These are phyloP conservation scores for Penicillium angulare DNA, from an alignment of 495 filamentous ascomycete species.

Conservation along the genomic window DNA sequence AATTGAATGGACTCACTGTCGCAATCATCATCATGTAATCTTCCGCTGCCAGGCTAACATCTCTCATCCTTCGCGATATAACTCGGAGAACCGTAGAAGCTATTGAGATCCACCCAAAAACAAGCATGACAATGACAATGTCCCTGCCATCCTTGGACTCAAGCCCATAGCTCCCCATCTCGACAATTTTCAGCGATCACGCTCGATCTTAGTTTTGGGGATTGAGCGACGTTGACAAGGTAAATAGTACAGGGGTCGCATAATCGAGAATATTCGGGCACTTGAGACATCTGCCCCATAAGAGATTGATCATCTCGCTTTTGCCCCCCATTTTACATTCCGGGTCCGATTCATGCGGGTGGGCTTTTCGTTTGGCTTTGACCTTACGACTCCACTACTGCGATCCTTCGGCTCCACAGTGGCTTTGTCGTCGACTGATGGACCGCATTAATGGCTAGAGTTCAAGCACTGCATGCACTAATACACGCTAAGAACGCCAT, in stretches of 20 bases:
- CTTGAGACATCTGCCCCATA: too few relatives aligned
- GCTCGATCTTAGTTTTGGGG: too few relatives aligned
- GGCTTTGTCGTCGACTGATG: neutral
- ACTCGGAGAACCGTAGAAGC: constrained; percentile 1
- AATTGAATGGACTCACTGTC: neutral
- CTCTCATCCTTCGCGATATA: constrained; percentile 4
- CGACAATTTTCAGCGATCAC: neutral
- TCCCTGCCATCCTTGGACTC: constrained; percentile 2
- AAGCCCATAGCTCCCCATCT: constrained; percentile 6
- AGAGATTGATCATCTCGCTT: too few relatives aligned
- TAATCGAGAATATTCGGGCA: too few relatives aligned
- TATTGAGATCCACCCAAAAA: neutral
- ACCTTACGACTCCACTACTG: too few relatives aligned
- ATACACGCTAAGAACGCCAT: too few relatives aligned
- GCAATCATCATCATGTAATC: constrained; percentile 3
- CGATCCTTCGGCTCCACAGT: neutral
- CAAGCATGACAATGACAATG: constrained; percentile 3
- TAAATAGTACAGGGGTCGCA: too few relatives aligned
- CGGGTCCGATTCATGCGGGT: too few relatives aligned
- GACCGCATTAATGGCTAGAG: neutral
- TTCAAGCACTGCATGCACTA: too few relatives aligned
- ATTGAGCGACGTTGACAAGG: neutral
- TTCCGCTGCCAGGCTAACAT: constrained; percentile 1
- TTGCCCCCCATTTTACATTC: too few relatives aligned
- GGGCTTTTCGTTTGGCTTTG: too few relatives aligned